Evolutionary conservation across 2,329 filamentous ascomycete species (phyloP).

Genomic region (Hirsutella rhossiliensis): DNA sequence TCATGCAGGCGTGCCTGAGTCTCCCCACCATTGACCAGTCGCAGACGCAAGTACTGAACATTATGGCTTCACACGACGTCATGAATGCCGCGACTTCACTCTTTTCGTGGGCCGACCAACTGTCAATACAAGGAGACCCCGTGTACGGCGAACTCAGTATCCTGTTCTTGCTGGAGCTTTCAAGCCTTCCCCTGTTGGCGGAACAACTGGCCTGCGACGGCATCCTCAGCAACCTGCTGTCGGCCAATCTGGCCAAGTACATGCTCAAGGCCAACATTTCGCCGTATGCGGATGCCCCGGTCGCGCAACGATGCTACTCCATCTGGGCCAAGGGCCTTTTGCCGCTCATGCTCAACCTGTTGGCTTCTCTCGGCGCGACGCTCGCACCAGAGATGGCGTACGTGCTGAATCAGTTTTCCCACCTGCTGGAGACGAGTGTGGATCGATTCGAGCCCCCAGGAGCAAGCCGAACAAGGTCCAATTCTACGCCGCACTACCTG

Average conservation of each 20-base stretch:
- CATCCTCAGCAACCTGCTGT: constrained; percentile 65
- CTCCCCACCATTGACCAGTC: constrained; percentile 65
- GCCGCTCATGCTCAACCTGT: constrained; percentile 77
- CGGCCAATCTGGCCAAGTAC: constrained; percentile 66
- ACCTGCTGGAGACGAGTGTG: constrained; percentile 61
- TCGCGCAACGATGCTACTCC: constrained; percentile 63
- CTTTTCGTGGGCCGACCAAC: constrained; percentile 85
- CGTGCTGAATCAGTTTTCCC: constrained; percentile 82
- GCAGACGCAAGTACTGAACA: constrained; percentile 58
- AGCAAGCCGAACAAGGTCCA: constrained; percentile 36
- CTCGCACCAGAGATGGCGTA: constrained; percentile 75
- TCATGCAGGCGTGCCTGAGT: constrained; percentile 72
- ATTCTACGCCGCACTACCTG: constrained; percentile 47
- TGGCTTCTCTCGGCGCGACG: constrained; percentile 68
- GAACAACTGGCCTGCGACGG: constrained; percentile 86
- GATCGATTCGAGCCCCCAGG: constrained; percentile 56
- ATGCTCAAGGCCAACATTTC: constrained; percentile 61
- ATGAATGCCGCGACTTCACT: constrained; percentile 74
- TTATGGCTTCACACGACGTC: constrained; percentile 58
- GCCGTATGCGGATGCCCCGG: constrained; percentile 62
- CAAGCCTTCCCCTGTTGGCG: constrained; percentile 66
- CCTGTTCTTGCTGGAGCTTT: constrained; percentile 79
- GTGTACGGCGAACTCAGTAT: constrained; percentile 89
- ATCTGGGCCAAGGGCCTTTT: constrained; percentile 87
- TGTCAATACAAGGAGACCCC: constrained; percentile 68